phyloP scores from a whole-genome alignment of 306 rosid genomes.

The Clitoria ternatea region DNA sequence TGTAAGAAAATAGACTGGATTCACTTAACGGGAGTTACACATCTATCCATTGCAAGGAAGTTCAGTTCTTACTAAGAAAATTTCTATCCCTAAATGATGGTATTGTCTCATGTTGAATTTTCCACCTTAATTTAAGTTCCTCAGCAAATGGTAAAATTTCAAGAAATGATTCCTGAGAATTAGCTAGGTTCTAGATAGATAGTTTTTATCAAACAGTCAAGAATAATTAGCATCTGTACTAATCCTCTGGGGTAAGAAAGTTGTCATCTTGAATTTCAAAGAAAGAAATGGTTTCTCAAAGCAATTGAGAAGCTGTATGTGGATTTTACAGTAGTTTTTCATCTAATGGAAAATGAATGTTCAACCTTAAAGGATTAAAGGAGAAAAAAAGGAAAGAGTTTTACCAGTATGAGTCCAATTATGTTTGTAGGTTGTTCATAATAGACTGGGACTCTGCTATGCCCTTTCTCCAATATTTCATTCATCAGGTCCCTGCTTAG shows the following conservation, averaged over 20 bases:
- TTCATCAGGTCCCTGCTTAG: conserved; percentile 66
- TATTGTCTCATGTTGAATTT: neutral
- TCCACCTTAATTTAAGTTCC: conserved; percentile 4
- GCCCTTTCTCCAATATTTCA: conserved; percentile 79
- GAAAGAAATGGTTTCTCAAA: neutral
- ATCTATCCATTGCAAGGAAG: neutral
- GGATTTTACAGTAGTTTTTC: neutral
- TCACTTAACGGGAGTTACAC: neutral
- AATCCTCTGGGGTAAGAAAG: neutral
- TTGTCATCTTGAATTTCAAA: neutral
- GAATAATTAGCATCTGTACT: neutral
- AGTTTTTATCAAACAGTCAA: conserved; percentile 1
- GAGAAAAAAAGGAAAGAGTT: neutral
- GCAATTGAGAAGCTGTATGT: neutral
- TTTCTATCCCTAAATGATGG: neutral
- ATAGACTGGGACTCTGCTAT: conserved; percentile 94
- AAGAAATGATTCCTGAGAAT: neutral
- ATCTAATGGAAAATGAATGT: conserved; percentile 6
- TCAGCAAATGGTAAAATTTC: neutral
- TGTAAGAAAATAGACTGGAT: neutral
- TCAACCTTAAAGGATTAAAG: neutral
- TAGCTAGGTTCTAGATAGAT: conserved; percentile 4
- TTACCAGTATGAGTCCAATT: conserved; percentile 80
- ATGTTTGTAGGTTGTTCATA: conserved; percentile 84
- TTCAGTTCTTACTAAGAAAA: neutral